Conservation (phyloP, 2,329 filamentous ascomycete genomes). For the Zymoseptoria ardabiliae region DNA sequence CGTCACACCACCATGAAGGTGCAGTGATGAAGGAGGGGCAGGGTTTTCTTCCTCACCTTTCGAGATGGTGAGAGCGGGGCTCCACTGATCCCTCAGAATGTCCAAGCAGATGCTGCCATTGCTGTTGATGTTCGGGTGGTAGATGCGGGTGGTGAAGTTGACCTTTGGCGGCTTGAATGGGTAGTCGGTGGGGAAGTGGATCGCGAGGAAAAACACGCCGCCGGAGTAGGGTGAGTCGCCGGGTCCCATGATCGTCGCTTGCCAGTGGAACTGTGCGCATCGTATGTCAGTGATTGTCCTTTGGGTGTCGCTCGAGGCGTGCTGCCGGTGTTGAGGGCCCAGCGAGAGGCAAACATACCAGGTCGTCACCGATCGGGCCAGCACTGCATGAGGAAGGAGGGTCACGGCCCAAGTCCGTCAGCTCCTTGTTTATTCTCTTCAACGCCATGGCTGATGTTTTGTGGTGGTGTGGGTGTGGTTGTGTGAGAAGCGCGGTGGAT, state of each 20-base stretch:
- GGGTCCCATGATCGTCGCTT: constrained; percentile 99
- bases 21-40: neutral
- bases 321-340: constrained; percentile 5
- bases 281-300: constrained; percentile 26
- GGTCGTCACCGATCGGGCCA: constrained; percentile 90
- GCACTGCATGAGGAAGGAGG: constrained; percentile 98
- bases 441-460: constrained; percentile 58
- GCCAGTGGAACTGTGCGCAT: constrained; percentile 84
- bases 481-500: constrained; percentile 5
- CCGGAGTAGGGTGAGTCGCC: constrained; percentile 95
- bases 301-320: constrained; percentile 11
- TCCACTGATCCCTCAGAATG: constrained; percentile 98
- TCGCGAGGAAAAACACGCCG: constrained; percentile 97
- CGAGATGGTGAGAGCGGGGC: constrained; percentile 92
- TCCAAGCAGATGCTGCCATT: constrained; percentile 99
- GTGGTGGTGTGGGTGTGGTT: constrained; percentile 16
- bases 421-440: constrained; percentile 89
- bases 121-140: constrained; percentile 99
- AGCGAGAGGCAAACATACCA: constrained; percentile 59
- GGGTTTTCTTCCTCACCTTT: constrained; percentile 58
- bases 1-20: constrained; percentile 9
- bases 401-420: constrained; percentile 86
- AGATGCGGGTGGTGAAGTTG: constrained; percentile 99
- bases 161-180: constrained; percentile 99
- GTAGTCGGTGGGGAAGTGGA: constrained; percentile 99